Percentiles rank a stretch among this genome's conserved stretches.
phyloP scores from a whole-genome alignment of 345 rosid species.

The Aquilaria sinensis region DNA sequence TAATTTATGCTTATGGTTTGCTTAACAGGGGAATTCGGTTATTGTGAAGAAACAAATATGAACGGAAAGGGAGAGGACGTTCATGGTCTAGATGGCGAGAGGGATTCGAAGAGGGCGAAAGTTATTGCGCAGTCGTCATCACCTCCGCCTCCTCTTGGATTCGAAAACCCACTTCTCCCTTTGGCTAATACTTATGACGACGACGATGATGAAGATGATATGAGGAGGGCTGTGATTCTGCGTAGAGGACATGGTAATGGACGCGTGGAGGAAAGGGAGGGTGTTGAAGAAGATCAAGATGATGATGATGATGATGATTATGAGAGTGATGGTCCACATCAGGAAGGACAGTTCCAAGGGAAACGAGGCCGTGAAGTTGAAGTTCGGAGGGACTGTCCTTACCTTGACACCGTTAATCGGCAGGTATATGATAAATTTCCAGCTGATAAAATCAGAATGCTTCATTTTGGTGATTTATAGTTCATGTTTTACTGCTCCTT shows the following conservation, averaged over 20 bases:
- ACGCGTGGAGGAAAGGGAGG: conserved; percentile 16
- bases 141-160: conserved; percentile 35
- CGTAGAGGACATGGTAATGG: conserved; percentile 8
- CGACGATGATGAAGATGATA: conserved; percentile 61
- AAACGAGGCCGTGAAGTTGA: conserved; percentile 50
- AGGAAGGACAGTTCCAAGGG: conserved; percentile 24
- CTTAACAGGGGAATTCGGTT: conserved; percentile 6
- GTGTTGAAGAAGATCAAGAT: conserved; percentile 14
- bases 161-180: conserved; percentile 60
- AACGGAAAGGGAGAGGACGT: conserved; percentile 32
- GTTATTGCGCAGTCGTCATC: conserved; percentile 26
- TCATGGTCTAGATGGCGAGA: conserved; percentile 31
- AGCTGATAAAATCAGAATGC: neutral
- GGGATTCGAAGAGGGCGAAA: conserved; percentile 45
- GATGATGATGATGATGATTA: conserved; percentile 38
- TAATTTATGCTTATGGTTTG: neutral
- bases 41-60: conserved; percentile 19
- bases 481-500: no score
- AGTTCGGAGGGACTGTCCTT: conserved; percentile 92
- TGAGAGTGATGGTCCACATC: conserved; percentile 20
- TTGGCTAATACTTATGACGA: conserved; percentile 51
- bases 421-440: conserved; percentile 44
- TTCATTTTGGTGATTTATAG: no score
- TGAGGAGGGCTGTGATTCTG: conserved; percentile 18
- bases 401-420: conserved; percentile 97